phyloP scores from a whole-genome alignment of 495 filamentous ascomycete species.

The Platismatia glauca region DNA sequence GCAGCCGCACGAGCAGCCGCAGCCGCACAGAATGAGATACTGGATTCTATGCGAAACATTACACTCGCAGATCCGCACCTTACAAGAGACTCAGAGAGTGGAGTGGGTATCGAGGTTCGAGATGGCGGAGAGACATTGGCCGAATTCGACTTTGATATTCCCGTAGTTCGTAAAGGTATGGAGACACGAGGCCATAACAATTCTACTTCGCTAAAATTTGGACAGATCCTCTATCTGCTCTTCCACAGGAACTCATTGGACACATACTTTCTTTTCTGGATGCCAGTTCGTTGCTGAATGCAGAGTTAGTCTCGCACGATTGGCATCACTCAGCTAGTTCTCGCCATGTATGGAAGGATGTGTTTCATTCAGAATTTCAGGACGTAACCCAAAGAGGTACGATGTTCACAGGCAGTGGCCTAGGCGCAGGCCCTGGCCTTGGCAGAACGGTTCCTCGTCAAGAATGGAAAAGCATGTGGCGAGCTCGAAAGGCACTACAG shows the following conservation, averaged over 20 bases:
- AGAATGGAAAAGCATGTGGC: constrained; percentile 83
- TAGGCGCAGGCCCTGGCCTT: constrained; percentile 39
- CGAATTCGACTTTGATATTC: constrained; percentile 37
- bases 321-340: constrained; percentile 59
- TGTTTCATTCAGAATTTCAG: constrained; percentile 59
- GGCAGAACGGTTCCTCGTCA: constrained; percentile 44
- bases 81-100: constrained; percentile 59
- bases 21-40: constrained; percentile 55
- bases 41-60: constrained; percentile 33
- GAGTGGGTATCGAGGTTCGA: constrained; percentile 67
- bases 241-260: constrained; percentile 65
- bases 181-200: constrained; percentile 4
- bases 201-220: constrained; percentile 18
- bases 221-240: constrained; percentile 54
- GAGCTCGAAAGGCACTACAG: constrained; percentile 63
- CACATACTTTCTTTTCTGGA: constrained; percentile 67
- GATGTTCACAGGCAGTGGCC: constrained; percentile 19
- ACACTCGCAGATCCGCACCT: constrained; percentile 28
- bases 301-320: constrained; percentile 50
- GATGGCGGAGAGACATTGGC: constrained; percentile 35
- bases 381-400: constrained; percentile 4
- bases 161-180: constrained; percentile 35
- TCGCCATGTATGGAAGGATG: constrained; percentile 66
- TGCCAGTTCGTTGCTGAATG: constrained; percentile 51
- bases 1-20: constrained; percentile 64